Evolutionary conservation across 345 rosid genomes (phyloP), one percentile per base, ranked within the genome.

Genomic region (Hirschfeldia incana): DNA sequence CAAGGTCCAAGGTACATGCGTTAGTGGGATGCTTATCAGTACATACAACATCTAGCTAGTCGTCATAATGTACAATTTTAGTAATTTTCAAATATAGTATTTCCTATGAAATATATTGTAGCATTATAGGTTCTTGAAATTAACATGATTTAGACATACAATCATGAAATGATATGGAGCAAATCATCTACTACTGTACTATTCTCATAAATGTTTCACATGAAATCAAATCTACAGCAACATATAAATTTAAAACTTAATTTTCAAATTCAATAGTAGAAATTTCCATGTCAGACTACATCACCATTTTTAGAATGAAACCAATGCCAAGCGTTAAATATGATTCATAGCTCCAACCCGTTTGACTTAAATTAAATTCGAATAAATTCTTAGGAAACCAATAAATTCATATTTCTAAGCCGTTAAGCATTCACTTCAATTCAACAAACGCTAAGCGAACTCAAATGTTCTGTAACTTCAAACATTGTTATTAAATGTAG

Each of bases 371-470:
- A 37, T 57, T 72, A 17, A 72, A 65, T 65, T 12, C 28, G 30
- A 59, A n/a, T 58, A 32, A 58, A 21, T 46, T 59, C 15, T 59
- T 66, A 15, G 9, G 1, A 6, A 64, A 37, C 5, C 17, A 70
- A 62, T 62, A n/a, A 69, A 76, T 46, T 69, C 68, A 60, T 37
- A 30, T 30, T 78, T 21, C 61, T 34, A 78, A 55, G 17, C 60
- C 59, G 44, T 70, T 64, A 49, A 49, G 57, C 57, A 7, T 49
- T 49, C n/a, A 49, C 57, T 13, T 49, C 5, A 13, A 15, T n/a
- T 49, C 17, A 49, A 5, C 6, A 49, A 49, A 49, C 57, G 57
- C 57, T 49, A 49, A n/a, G 57, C 57, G 57, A 49, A 49, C 57
- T n/a, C 5, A 49, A 12, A 49, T 49, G 36, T 28, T 61, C 2